Conservation (phyloP, 2,329 filamentous ascomycete species). For the Nothopassalora personata region DNA sequence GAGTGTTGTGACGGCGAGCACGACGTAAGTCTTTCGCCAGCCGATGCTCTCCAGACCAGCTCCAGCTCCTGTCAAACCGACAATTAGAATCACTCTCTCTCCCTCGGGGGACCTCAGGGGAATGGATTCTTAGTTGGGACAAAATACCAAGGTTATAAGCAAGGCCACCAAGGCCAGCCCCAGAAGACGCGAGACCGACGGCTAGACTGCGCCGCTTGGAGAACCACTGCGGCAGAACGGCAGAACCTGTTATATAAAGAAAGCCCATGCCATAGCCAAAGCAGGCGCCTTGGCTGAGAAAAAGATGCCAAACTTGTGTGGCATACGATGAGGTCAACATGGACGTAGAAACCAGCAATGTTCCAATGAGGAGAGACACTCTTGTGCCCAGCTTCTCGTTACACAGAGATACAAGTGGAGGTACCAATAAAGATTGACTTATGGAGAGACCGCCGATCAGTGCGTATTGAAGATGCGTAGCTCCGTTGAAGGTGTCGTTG, state of each 20-base stretch:
- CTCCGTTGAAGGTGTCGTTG: slow-evolving; percentile 56
- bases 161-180: slow-evolving; percentile 69
- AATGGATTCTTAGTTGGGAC: no score
- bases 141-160: slow-evolving; percentile 56
- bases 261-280: slow-evolving; percentile 78
- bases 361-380: slow-evolving; percentile 59
- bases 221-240: slow-evolving; percentile 71
- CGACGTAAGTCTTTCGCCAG: slow-evolving; percentile 61
- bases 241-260: slow-evolving; percentile 63
- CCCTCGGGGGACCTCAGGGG: no score
- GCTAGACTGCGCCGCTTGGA: slow-evolving; percentile 61
- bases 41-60: slow-evolving; percentile 62
- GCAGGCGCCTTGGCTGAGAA: slow-evolving; percentile 67
- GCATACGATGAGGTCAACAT: slow-evolving; percentile 69
- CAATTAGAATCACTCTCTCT: no score
- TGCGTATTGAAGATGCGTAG: slow-evolving; percentile 63
- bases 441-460: slow-evolving; percentile 71
- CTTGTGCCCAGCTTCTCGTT: slow-evolving; percentile 60
- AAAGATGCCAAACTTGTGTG: slow-evolving; percentile 67
- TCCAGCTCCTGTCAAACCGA: slow-evolving; percentile 40
- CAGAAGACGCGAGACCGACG: slow-evolving; percentile 64
- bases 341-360: slow-evolving; percentile 57
- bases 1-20: slow-evolving; percentile 59
- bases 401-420: slow-evolving; percentile 60
- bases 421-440: slow-evolving; percentile 60